These are phyloP conservation scores for Colletotrichum sp. DNA, from an alignment of 2,329 filamentous ascomycete species.

Conservation along the genomic window DNA sequence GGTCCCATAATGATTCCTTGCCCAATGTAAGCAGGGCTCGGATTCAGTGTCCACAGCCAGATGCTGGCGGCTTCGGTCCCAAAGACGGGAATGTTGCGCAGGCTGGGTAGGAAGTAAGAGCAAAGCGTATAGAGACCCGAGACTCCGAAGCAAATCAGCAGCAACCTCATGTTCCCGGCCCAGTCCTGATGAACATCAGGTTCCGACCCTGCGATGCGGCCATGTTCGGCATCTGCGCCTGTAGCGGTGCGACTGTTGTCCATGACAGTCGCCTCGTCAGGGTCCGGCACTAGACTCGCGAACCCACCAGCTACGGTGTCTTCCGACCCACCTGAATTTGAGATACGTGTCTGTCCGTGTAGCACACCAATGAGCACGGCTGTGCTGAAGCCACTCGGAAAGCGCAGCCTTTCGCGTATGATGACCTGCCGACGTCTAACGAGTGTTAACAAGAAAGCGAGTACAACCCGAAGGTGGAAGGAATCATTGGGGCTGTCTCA, in stretches of 20 bases:
- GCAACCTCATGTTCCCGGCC: conserved; percentile 55
- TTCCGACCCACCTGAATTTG: conserved; percentile 23
- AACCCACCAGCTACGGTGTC: conserved; percentile 42
- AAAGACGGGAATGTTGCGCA: conserved; percentile 88
- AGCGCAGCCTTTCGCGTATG: conserved; percentile 88
- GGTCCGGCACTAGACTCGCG: conserved; percentile 43
- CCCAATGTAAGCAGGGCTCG: conserved; percentile 94
- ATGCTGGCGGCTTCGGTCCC: conserved; percentile 73
- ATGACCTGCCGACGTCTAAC: conserved; percentile 82
- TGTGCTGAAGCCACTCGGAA: conserved; percentile 94
- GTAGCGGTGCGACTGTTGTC: background rate
- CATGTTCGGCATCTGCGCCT: background rate
- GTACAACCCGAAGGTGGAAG: background rate
- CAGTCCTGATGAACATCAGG: conserved; percentile 31
- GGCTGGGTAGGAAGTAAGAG: conserved; percentile 87
- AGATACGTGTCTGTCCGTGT: conserved; percentile 62
- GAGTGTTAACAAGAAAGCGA: background rate
- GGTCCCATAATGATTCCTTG: conserved; percentile 99
- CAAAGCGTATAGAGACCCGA: conserved; percentile 75
- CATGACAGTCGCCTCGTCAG: background rate
- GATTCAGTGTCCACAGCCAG: conserved; percentile 97
- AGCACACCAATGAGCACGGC: conserved; percentile 91
- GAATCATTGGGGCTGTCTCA: conserved; percentile 32
- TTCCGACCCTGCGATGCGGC: background rate
- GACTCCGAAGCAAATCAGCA: conserved; percentile 61